These are phyloP conservation scores for Neurospora sp. DNA, from an alignment of 495 filamentous ascomycete genomes.

Conservation along the genomic window DNA sequence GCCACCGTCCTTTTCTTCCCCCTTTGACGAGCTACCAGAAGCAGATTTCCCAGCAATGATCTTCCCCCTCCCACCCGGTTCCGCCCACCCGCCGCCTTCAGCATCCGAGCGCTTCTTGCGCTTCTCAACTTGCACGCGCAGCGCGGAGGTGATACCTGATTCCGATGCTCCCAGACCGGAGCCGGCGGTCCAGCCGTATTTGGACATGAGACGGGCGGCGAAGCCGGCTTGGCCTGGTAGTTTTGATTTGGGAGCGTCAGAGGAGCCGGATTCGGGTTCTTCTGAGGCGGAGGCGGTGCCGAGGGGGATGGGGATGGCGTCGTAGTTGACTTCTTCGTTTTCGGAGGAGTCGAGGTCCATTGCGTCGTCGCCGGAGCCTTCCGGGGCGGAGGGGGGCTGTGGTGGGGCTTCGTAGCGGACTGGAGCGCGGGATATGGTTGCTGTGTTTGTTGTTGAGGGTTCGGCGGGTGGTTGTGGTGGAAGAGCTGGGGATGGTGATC, in stretches of 20 bases:
- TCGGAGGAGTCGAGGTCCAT: constrained; percentile 42
- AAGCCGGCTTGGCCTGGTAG: constrained; percentile 74
- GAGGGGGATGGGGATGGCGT: constrained; percentile 17
- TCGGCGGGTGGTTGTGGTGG: constrained; percentile 36
- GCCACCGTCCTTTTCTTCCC: constrained; percentile 34
- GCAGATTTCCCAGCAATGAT: constrained; percentile 59
- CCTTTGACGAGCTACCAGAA: neutral
- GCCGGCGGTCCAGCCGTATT: constrained; percentile 87
- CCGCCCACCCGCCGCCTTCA: constrained; percentile 68
- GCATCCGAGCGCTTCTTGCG: constrained; percentile 64
- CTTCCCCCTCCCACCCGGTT: constrained; percentile 58
- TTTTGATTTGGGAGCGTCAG: constrained; percentile 39
- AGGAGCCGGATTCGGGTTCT: neutral
- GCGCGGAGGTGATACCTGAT: constrained; percentile 70
- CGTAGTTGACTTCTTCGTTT: constrained; percentile 33
- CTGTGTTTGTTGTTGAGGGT: constrained; percentile 25
- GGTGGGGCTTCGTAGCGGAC: constrained; percentile 69
- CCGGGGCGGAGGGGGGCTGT: constrained; percentile 24
- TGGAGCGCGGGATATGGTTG: constrained; percentile 73
- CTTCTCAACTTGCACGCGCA: constrained; percentile 77
- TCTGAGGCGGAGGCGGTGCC: neutral
- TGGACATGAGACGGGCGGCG: constrained; percentile 75
- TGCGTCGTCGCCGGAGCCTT: constrained; percentile 25
- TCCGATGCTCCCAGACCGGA: constrained; percentile 71
- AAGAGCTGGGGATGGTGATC: constrained; percentile 30